Base-by-base conservation (phyloP, 2,329 filamentous ascomycete species). In the Fusarium penzigii region DNA sequence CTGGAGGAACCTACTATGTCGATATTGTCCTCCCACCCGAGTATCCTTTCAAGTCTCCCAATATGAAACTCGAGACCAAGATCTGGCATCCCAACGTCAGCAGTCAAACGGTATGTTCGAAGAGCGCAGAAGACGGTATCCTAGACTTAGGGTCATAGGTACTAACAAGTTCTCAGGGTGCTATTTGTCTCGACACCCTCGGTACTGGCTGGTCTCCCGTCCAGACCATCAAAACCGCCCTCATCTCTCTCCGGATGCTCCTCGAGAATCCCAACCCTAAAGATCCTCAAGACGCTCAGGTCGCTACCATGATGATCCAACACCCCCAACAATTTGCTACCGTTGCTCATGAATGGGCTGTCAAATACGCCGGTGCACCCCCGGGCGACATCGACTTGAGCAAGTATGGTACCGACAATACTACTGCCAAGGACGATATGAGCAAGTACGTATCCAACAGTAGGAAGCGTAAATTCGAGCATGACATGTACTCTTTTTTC, bases 81-180 rank as follows among this genome's bases (percentile, higher is more conserved):
- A 88, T 97, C 63, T 99, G 92, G 92, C 94, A 99, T 71, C 94
- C 94, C 34, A 99, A 99, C 68, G 85, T 99, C 75, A 95, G 90
- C 79, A 93, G 89, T 66, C 89, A 94, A 70, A 97, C 92, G 39
- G 92, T 96, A 75, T n/a, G 29, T 17, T 39, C 10, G 36, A 1
- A 2, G n/a, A 29, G 13, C 16, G 13, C 17, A 16, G 9, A 25
- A 17, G 17, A 3, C 13, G 10, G 4, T 14, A 36, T 36, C 32
- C 20, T 44, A 47, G 25, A 40, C 34, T 38, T 3, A 12, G 17
- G n/a, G n/a, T n/a, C n/a, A 11, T 9, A 9, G 10, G 10, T 43
- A 45, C 51, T 68, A 46, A 63, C 54, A 16, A 3, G 42, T n/a
- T 34, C 10, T 39, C n/a, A 97, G 91, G 94, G 94, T 50, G 93